Conservation (phyloP, 805 yeast genomes). For the Barnettozyma populi region DNA sequence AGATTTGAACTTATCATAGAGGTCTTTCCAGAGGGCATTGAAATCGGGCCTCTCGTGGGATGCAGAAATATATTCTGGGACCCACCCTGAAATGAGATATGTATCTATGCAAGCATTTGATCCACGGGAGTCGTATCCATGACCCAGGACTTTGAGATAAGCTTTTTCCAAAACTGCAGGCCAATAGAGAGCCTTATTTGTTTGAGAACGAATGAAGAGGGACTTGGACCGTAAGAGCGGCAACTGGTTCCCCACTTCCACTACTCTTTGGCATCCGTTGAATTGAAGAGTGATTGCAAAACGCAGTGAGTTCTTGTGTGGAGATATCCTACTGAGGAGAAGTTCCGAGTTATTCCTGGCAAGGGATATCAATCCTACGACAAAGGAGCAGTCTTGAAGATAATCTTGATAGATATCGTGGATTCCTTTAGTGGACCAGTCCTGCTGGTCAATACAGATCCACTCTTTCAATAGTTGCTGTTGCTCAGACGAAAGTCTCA, state of each 20-base stretch:
- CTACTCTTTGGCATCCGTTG: conserved; percentile 48
- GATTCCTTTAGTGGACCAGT: conserved; percentile 22
- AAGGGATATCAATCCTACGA: conserved; percentile 58
- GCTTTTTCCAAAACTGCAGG: conserved; percentile 80
- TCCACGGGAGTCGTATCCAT: conserved; percentile 60
- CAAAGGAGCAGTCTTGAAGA: conserved; percentile 70
- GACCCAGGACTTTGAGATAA: conserved; percentile 47
- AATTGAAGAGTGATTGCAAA: conserved; percentile 40
- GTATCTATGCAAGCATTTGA: conserved; percentile 74
- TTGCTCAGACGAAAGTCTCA: conserved; percentile 14
- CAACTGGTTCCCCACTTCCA: conserved; percentile 40
- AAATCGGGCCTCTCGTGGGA: conserved; percentile 30
- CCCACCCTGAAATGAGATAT: conserved; percentile 61
- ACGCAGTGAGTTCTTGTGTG: conserved; percentile 20
- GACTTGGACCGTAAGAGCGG: conserved; percentile 31
- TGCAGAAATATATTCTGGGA: conserved; percentile 50
- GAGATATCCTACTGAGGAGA: conserved; percentile 10
- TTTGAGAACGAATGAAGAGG: conserved; percentile 14
- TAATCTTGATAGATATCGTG: conserved; percentile 41
- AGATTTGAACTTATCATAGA: conserved; percentile 27
- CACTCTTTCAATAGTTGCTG: conserved; percentile 8
- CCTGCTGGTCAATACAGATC: conserved; percentile 3
- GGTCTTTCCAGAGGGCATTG: conserved; percentile 29
- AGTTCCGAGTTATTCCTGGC: conserved; percentile 20
- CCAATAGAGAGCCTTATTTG: conserved; percentile 34